Conservation (phyloP, 2,329 filamentous ascomycete species). For the Botrytis galanthina region DNA sequence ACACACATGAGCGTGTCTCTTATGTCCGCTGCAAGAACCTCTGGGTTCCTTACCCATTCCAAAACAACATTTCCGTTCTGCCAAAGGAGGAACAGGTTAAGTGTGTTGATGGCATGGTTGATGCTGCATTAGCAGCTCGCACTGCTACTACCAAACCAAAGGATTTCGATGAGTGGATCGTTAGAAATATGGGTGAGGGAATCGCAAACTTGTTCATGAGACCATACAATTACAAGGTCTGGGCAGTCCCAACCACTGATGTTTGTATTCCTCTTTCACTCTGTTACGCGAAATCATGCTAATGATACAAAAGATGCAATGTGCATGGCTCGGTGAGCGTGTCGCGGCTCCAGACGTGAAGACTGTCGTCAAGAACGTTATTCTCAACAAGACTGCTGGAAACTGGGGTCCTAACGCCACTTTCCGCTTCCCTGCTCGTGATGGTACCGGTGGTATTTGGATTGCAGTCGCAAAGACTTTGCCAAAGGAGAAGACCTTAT, state of each 20-base stretch:
- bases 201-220: slow-evolving; percentile 97
- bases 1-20: slow-evolving; percentile 95
- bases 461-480: slow-evolving; percentile 93
- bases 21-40: slow-evolving; percentile 95
- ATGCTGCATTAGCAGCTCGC: slow-evolving; percentile 83
- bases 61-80: slow-evolving; percentile 99
- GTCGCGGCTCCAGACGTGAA: slow-evolving; percentile 96
- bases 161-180: slow-evolving; percentile 97
- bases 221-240: slow-evolving; percentile 99
- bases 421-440: slow-evolving; percentile 94
- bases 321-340: slow-evolving; percentile 96
- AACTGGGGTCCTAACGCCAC: slow-evolving; percentile 98
- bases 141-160: slow-evolving; percentile 89
- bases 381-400: slow-evolving; percentile 92
- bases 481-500: slow-evolving; percentile 86
- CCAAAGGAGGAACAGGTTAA: slow-evolving; percentile 95
- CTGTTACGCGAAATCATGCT: not conserved
- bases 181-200: slow-evolving; percentile 85
- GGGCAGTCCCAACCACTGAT: slow-evolving; percentile 97
- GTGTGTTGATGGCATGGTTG: slow-evolving; percentile 93
- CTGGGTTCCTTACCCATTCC: slow-evolving; percentile 99
- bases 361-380: slow-evolving; percentile 87
- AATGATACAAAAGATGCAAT: slow-evolving; percentile 79
- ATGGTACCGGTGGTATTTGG: slow-evolving; percentile 98
- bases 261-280: slow-evolving; percentile 47